Percentiles rank a stretch among this genome's conserved stretches.
Evolutionary conservation across 202 grass and related monocot species (phyloP).

Genomic region (Zizania palustris): DNA sequence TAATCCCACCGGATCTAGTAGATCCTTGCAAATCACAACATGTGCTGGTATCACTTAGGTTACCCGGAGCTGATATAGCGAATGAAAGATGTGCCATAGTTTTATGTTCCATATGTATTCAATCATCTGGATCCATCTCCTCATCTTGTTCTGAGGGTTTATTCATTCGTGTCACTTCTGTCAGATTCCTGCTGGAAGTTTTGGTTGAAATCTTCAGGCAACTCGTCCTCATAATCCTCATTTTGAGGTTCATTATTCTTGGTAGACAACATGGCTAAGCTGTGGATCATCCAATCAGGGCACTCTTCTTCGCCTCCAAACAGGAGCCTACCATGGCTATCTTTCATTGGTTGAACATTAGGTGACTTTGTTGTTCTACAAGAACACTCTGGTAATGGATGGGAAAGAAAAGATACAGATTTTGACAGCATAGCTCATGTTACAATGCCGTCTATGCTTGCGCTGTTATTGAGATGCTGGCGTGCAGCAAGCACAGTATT

Average conservation of each 20-base stretch:
- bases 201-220: conserved; percentile 54
- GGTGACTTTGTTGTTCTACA: conserved; percentile 57
- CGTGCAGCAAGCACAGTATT: conserved; percentile 50
- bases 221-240: conserved; percentile 69
- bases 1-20: conserved; percentile 9
- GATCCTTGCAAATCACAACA: conserved; percentile 30
- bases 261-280: conserved; percentile 37
- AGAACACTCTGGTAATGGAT: conserved; percentile 79
- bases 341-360: conserved; percentile 44
- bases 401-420: conserved; percentile 71
- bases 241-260: conserved; percentile 60
- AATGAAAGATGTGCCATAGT: conserved; percentile 26
- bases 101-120: conserved; percentile 31
- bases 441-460: conserved; percentile 54
- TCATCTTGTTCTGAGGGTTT: conserved; percentile 77
- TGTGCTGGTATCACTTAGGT: conserved; percentile 1
- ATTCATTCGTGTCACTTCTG: conserved; percentile 62
- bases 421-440: conserved; percentile 64
- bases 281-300: conserved; percentile 66
- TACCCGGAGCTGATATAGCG: conserved; percentile 37
- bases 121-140: conserved; percentile 99
- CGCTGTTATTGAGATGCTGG: conserved; percentile 79
- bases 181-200: conserved; percentile 62
- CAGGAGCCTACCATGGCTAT: conserved; percentile 37
- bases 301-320: conserved; percentile 71